Evolutionary conservation across 2,329 filamentous ascomycete species (phyloP), one percentile per base, ranked within the genome.

Genomic region (Trichoderma afroharzianum): DNA sequence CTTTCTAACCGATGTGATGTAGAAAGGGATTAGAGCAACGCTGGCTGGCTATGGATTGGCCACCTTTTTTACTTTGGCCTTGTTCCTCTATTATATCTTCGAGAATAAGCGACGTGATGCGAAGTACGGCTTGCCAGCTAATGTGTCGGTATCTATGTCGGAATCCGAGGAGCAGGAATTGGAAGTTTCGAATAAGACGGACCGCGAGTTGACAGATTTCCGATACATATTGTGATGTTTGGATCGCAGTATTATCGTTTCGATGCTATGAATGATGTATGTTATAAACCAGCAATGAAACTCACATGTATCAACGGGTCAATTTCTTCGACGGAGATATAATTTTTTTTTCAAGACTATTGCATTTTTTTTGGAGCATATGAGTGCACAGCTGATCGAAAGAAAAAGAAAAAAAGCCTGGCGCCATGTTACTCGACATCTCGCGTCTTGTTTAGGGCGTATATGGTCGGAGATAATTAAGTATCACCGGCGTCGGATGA

Each of bases 21-120:
- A 81, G 68, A 87, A 85, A 0, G 87, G 86, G 0, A 88, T 89
- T 77, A 80, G 81, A 39, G 82, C 84, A 12, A 89, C 89, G 72
- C 82, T 88, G 79, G 79, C 88, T 30, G 89, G 86, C 74, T 89
- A 89, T 74, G 80, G 84, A 0, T 77, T 88, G 2, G 83, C 83
- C 0, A 82, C 87, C 1, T 75, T 79, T 2, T 76, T 87, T 55
- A 82, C 83, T 3, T 43, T 86, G 0, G 73, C 70, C 1, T 74
- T 89, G 71, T 80, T 86, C 18, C 36, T 77, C 4, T 88, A 88
- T 72, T 76, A 89, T 15, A 80, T 81, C 63, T 77, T 81, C 66
- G 73, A 82, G 18, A 89, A 88, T 74, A 83, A 80, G 73, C 84
- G 82, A 74, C 88, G 88, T 73, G 86, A 88, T 55, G 15, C 6